Base-by-base conservation (phyloP, 768 basidiomycete genomes). In the Suillus brevipes region DNA sequence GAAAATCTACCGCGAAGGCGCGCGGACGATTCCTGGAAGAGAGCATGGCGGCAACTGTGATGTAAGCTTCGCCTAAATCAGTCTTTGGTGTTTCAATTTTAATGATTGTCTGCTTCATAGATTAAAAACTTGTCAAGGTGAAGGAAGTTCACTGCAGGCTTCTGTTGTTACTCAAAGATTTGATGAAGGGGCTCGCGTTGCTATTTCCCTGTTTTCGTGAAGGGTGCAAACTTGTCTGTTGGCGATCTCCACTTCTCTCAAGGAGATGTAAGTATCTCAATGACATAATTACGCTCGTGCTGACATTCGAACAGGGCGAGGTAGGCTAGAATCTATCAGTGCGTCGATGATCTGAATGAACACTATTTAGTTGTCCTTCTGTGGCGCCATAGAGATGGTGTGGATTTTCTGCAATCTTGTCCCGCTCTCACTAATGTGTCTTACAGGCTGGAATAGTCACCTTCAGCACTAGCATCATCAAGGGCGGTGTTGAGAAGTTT, bases 1-100 rank as follows among this genome's bases (percentile, higher is more conserved):
- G 66, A 88, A 84, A 79, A 85, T 93, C 63, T 78, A 79, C 13
- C 72, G 69, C 37, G 89, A 93, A 67, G 91, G 91, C 25, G 90
- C 90, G 45, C 80, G 91, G 66, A 92, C 91, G 0, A 80, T 90
- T 50, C 91, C 91, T 8, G 89, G 88, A 16, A 74, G 91, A n/a
- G 90, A 93, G 72, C 89, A 92, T 73, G 90, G 91, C 20, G 91
- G 91, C 36, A 90, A 90, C 65, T 90, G 89, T 70, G 89, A 90
- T 76, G 89, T 85, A 81, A 80, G 66, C 55, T 31, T 47, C 47
- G 37, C 7, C 52, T 8, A 6, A 18, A 59, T 42, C 12, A 31
- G 18, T 28, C 18, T n/a, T 42, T 8, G 9, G 36, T 43, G 4
- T 63, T 9, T 20, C 23, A 20, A 25, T 36, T 6, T 50, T 14